phyloP scores from a whole-genome alignment of 768 basidiomycete species.

The Tricholoma sp. region DNA sequence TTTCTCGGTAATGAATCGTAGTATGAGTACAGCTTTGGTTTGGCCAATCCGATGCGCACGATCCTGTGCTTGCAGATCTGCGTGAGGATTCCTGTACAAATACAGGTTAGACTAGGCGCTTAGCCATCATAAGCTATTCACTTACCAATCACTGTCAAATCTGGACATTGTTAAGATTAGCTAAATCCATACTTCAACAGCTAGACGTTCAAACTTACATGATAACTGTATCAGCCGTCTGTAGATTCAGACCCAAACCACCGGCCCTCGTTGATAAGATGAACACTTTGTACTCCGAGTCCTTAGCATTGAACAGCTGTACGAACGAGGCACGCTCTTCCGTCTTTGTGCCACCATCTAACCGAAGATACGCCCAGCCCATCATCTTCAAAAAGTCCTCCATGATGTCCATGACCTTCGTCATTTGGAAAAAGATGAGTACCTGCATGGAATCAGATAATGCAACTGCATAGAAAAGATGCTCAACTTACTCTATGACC shows the following conservation, averaged over 20 bases:
- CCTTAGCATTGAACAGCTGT: constrained; percentile 81
- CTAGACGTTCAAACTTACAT: constrained; percentile 50
- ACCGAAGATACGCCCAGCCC: constrained; percentile 81
- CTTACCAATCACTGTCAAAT: constrained; percentile 74
- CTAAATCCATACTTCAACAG: neutral
- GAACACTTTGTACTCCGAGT: constrained; percentile 87
- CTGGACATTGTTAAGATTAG: constrained; percentile 26
- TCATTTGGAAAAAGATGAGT: constrained; percentile 99
- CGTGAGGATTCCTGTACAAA: constrained; percentile 83
- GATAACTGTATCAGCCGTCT: constrained; percentile 95
- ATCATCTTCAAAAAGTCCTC: constrained; percentile 90
- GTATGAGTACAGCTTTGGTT: constrained; percentile 94
- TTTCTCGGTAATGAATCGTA: constrained; percentile 96
- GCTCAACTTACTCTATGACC: constrained; percentile 70
- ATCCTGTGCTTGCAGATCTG: constrained; percentile 98
- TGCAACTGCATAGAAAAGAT: neutral
- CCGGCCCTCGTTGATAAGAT: constrained; percentile 92
- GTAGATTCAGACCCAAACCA: constrained; percentile 90
- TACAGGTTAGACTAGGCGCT: neutral
- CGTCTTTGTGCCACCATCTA: constrained; percentile 96
- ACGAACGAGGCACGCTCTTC: constrained; percentile 90
- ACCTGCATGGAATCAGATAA: constrained; percentile 43
- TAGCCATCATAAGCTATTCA: neutral
- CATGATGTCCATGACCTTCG: constrained; percentile 98
- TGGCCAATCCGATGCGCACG: constrained; percentile 99